These are phyloP conservation scores for Colletotrichum trifolii DNA, from an alignment of 2,329 filamentous ascomycete genomes.

Conservation along the genomic window DNA sequence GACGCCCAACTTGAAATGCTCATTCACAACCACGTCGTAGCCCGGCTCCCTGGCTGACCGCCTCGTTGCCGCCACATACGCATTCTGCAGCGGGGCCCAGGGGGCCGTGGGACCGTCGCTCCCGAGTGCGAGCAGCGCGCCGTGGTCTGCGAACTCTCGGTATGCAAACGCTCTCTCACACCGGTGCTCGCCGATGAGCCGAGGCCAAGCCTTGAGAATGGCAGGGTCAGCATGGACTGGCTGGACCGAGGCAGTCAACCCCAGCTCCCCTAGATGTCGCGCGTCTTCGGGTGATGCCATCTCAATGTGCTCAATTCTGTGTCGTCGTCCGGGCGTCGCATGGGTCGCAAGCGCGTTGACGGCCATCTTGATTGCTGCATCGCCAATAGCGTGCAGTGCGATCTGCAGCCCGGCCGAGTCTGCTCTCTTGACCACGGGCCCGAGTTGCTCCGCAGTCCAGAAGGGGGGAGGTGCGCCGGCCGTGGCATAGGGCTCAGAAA, in stretches of 20 bases:
- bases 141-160: slow-evolving; percentile 62
- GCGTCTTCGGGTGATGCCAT: slow-evolving; percentile 62
- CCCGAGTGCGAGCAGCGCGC: slow-evolving; percentile 61
- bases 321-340: slow-evolving; percentile 54
- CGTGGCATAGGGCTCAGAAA: slow-evolving; percentile 64
- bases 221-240: slow-evolving; percentile 64
- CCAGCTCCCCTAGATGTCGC: slow-evolving; percentile 58
- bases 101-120: slow-evolving; percentile 65
- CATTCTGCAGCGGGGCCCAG: slow-evolving; percentile 57
- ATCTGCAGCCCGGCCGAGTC: slow-evolving; percentile 61
- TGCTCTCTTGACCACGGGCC: slow-evolving; percentile 61
- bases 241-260: slow-evolving; percentile 63
- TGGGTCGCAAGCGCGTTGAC: slow-evolving; percentile 58
- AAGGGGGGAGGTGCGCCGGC: slow-evolving; percentile 56
- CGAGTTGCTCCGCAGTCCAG: slow-evolving; percentile 61
- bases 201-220: slow-evolving; percentile 66
- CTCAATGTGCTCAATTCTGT: slow-evolving; percentile 69
- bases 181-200: slow-evolving; percentile 59
- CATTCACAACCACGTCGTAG: slow-evolving; percentile 54
- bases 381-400: slow-evolving; percentile 69
- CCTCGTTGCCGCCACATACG: slow-evolving; percentile 64
- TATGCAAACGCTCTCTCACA: slow-evolving; percentile 67
- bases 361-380: slow-evolving; percentile 61
- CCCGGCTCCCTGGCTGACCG: slow-evolving; percentile 58
- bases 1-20: slow-evolving; percentile 58